Base-by-base conservation (phyloP, 2,329 filamentous ascomycete species). In the Pseudogymnoascus pannorum region DNA sequence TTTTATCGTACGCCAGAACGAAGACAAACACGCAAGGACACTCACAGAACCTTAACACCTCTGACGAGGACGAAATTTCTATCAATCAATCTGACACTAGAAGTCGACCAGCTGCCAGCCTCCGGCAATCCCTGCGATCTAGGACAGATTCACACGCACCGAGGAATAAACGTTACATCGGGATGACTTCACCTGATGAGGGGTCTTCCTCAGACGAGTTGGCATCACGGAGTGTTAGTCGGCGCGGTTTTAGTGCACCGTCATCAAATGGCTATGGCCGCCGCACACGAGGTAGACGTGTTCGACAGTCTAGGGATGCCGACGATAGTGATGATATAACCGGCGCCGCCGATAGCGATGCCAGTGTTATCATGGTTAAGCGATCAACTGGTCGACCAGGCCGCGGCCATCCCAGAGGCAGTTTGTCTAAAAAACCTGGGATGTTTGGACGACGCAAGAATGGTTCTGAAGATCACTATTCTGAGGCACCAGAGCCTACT, bases 401-500 rank as follows among this genome's bases (percentile, higher is more conserved):
- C 18, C 64, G 51, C 22, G 36, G 62, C 5, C 61, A 61, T 12
- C 51, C 65, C 14, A 60, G 51, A 33, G 51, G 60, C 12, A 65
- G 61, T 33, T 61, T 54, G 24, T 54, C 57, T 31, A 29, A 26
- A 26, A 48, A 48, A 16, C 4, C 42, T 16, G 29, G 58, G 5
- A 60, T 48, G 40, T 60, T 33, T 16, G 29, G 35, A 3, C 58
- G 29, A 22, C 58, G 29, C 18, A 36, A 59, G 38, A 18, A 31
- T 12, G 48, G 20, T 9, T 54, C 7, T 22, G 51, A 63, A 7
- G 20, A 61, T 16, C 62, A 51, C 5, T 65, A 62, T 14, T 59
- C 64, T n/a, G 66, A 70, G 44, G 63, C 36, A 57, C 59, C 62
- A 20, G 61, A 65, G 57, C 69, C 69, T 42, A 69, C 68, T 57